Conservation (phyloP, 139 green algal genomes). For the Microglena sp. region DNA sequence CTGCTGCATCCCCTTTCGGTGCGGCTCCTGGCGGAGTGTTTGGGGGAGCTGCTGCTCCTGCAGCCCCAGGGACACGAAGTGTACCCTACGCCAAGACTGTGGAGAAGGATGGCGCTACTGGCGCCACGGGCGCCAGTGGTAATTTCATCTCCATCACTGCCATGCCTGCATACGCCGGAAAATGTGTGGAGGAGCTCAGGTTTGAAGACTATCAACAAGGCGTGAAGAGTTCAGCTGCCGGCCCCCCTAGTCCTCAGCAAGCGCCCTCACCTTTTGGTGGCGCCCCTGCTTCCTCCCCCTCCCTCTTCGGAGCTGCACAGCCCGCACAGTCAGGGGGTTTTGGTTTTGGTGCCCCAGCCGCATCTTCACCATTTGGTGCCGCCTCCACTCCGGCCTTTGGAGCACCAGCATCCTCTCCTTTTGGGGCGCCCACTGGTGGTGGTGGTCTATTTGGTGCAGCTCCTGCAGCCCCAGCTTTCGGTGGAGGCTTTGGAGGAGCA, state of each 20-base stretch:
- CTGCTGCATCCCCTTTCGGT: not conserved
- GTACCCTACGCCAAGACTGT: slow-evolving; percentile 49
- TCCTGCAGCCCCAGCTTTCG: no score
- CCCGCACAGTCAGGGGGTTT: not conserved
- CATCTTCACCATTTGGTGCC: slow-evolving; percentile 33
- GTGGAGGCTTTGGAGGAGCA: not conserved
- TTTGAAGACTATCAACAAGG: slow-evolving; percentile 80
- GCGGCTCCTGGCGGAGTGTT: slow-evolving; percentile 7
- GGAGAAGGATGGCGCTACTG: slow-evolving; percentile 37
- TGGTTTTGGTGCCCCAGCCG: slow-evolving; percentile 11
- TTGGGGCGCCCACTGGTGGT: slow-evolving; percentile 8
- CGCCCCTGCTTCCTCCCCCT: slow-evolving; percentile 1
- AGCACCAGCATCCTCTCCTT: not conserved
- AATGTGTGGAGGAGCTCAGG: slow-evolving; percentile 77
- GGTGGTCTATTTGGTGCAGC: not conserved
- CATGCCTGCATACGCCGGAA: slow-evolving; percentile 65
- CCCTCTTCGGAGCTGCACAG: slow-evolving; percentile 18
- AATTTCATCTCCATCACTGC: slow-evolving; percentile 62
- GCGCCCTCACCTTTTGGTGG: slow-evolving; percentile 12
- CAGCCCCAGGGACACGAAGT: slow-evolving; percentile 27
- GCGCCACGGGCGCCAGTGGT: slow-evolving; percentile 16
- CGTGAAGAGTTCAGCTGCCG: slow-evolving; percentile 18
- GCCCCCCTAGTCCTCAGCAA: not conserved
- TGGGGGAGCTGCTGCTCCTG: not conserved
- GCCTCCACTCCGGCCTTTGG: not conserved